Base-by-base conservation (phyloP, 2,329 filamentous ascomycete species). In the Dothiorella sarmentorum region DNA sequence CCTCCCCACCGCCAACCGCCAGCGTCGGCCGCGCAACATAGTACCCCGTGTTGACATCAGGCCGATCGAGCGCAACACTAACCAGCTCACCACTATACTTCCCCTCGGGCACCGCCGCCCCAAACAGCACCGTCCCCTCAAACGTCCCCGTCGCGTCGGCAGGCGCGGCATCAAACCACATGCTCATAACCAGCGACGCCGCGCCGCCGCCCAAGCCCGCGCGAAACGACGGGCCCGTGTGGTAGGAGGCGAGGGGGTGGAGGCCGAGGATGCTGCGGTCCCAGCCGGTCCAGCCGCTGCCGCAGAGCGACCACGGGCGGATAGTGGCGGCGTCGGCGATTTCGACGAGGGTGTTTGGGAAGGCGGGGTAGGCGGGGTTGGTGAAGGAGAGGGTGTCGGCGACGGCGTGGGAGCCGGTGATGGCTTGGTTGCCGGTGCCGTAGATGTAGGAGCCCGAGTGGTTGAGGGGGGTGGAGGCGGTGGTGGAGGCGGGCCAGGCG, bases 131-230 rank as follows among this genome's bases (percentile, higher is more conserved):
- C 13, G 65, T 67, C 37, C 72, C 72, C 0, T 64, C 67, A 49
- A 66, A 67, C 7, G 66, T 65, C 24, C 61, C 66, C 9, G 62
- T 52, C 13, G 62, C 45, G 33, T 61, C 64, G 4, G 58, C 57
- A 7, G 67, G 64, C 11, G 65, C 60, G 45, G 66, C 62, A 51
- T 73, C 68, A 59, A 73, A 72, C 70, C 71, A 74, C 64, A 73
- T 67, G 62, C 69, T 65, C 5, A 71, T 68, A 17, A 66, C 61
- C 22, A 65, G 65, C 7, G 60, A 63, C 10, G 4, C 20, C 35
- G 71, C 67, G 18, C 57, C 44, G 1, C 69, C 69, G 7, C 67
- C 66, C 2, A 73, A 66, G 42, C 71, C 65, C 49, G 70, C 67
- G n/a, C 72, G 66, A 45, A 73, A 63, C 4, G 64, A 64, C 0